Evolutionary conservation across 1,284 basidiomycete genomes (phyloP).

Genomic region (Erythrobasidium hasegawianum): DNA sequence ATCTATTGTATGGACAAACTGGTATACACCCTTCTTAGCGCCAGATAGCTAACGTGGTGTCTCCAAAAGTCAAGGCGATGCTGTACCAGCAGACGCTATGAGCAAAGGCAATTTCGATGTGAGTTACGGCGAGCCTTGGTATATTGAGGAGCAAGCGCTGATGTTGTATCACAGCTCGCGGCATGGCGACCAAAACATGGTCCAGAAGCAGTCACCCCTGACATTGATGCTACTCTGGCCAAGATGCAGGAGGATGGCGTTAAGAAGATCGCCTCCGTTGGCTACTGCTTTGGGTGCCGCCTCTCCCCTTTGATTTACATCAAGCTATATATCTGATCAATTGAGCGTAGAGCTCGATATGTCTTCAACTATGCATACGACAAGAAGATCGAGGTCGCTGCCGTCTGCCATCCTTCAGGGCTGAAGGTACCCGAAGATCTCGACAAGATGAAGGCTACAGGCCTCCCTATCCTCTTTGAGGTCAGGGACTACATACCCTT

Average conservation of each 20-base stretch:
- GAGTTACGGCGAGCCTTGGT: slow-evolving; percentile 2
- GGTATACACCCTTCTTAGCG: not conserved
- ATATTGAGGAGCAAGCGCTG: not conserved
- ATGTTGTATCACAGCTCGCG: not conserved
- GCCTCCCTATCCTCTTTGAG: slow-evolving; percentile 28
- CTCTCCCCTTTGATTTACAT: too few species aligned
- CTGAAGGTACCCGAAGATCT: slow-evolving; percentile 58
- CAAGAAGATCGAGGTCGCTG: slow-evolving; percentile 57
- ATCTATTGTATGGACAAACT: not conserved
- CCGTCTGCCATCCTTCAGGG: slow-evolving; percentile 63
- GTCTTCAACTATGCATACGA: slow-evolving; percentile 67
- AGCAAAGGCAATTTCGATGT: slow-evolving; percentile 49
- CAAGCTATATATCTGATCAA: not conserved
- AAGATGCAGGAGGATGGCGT: slow-evolving; percentile 60
- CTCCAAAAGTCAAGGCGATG: slow-evolving; percentile 59
- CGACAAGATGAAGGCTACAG: slow-evolving; percentile 49
- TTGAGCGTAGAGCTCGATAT: slow-evolving; percentile 53
- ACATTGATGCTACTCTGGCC: slow-evolving; percentile 58
- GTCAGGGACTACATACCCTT: not conserved
- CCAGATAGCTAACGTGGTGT: not conserved
- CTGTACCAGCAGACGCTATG: slow-evolving; percentile 53
- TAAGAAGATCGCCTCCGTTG: slow-evolving; percentile 60
- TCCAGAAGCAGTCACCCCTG: slow-evolving; percentile 54
- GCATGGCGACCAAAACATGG: slow-evolving; percentile 58
- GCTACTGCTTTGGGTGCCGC: slow-evolving; percentile 67